These are phyloP conservation scores for Mycena citricolor DNA, from an alignment of 1,284 basidiomycete species.

Conservation along the genomic window DNA sequence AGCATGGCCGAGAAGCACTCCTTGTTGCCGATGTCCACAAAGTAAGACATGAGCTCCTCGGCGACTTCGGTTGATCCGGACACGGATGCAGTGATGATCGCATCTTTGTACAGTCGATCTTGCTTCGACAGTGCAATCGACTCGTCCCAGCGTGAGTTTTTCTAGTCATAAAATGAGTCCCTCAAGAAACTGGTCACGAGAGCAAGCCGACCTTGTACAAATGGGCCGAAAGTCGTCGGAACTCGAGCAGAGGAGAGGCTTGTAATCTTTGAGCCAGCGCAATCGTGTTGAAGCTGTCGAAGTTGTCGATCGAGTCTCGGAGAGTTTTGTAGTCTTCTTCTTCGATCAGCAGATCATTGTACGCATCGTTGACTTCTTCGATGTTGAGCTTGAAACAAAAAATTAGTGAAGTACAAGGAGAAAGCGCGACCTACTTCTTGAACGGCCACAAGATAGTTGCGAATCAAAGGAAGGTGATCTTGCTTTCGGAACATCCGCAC, in stretches of 20 bases:
- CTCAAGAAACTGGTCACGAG: neutral
- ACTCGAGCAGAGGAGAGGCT: conserved; percentile 91
- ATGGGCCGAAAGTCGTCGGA: conserved; percentile 92
- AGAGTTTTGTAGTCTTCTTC: conserved; percentile 99
- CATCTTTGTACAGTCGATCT: conserved; percentile 96
- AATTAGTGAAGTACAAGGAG: conserved; percentile 14
- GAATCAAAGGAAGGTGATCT: conserved; percentile 94
- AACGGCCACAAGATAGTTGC: conserved; percentile 94
- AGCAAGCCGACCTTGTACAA: conserved; percentile 77
- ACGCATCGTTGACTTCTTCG: conserved; percentile 96
- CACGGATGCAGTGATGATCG: conserved; percentile 90
- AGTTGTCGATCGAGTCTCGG: conserved; percentile 94
- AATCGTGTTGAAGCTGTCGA: conserved; percentile 97
- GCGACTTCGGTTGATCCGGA: conserved; percentile 82
- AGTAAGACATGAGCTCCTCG: conserved; percentile 92
- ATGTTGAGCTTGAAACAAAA: conserved; percentile 73
- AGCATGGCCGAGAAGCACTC: conserved; percentile 94
- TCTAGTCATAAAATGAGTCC: conserved; percentile 47
- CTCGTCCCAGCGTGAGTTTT: conserved; percentile 94
- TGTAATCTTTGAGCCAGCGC: conserved; percentile 85
- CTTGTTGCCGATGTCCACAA: conserved; percentile 97
- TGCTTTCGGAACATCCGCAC: conserved; percentile 95
- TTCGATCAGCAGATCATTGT: conserved; percentile 95
- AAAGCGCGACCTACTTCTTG: conserved; percentile 69
- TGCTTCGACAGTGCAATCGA: conserved; percentile 93